Conservation (phyloP, 169 alveolate species). For the Babesia gibsoni region DNA sequence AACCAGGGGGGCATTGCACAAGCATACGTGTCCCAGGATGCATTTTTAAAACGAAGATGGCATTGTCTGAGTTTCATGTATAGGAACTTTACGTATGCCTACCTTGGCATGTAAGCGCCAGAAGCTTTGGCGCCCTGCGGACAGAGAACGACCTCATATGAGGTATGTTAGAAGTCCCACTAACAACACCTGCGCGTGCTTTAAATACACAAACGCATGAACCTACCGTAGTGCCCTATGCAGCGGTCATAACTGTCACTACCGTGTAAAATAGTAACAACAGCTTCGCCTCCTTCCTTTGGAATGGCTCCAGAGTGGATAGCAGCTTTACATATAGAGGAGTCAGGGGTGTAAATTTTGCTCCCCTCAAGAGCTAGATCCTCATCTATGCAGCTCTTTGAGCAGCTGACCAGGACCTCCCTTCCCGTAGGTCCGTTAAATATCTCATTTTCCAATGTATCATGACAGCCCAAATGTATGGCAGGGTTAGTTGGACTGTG, state of each 20-base stretch:
- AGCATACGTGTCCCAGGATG: conserved; percentile 69
- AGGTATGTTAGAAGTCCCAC: conserved; percentile 58
- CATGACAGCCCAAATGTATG: conserved; percentile 45
- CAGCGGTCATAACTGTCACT: conserved; percentile 64
- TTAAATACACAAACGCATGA: conserved; percentile 19
- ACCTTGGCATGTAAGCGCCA: conserved; percentile 62
- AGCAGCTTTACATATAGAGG: conserved; percentile 88
- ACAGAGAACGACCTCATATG: conserved; percentile 79
- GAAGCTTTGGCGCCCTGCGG: conserved; percentile 68
- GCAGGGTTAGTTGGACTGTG: conserved; percentile 59
- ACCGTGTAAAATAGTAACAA: conserved; percentile 68
- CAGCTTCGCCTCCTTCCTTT: conserved; percentile 69
- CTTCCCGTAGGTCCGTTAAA: conserved; percentile 74
- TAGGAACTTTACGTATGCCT: neutral
- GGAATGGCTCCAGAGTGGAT: conserved; percentile 75
- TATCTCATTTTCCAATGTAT: conserved; percentile 46
- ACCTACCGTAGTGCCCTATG: conserved; percentile 74
- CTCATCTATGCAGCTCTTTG: conserved; percentile 66
- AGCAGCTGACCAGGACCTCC: conserved; percentile 68
- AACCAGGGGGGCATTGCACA: conserved; percentile 80
- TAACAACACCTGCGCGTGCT: conserved; percentile 37
- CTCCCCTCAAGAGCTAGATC: conserved; percentile 66
- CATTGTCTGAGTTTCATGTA: conserved; percentile 57
- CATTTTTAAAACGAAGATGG: conserved; percentile 69
- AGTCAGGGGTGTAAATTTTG: conserved; percentile 79